A percentile compares a stretch with the other conserved stretches of the same genome.
Conservation (phyloP, 2,329 filamentous ascomycete genomes). For the Cercospora janseana region DNA sequence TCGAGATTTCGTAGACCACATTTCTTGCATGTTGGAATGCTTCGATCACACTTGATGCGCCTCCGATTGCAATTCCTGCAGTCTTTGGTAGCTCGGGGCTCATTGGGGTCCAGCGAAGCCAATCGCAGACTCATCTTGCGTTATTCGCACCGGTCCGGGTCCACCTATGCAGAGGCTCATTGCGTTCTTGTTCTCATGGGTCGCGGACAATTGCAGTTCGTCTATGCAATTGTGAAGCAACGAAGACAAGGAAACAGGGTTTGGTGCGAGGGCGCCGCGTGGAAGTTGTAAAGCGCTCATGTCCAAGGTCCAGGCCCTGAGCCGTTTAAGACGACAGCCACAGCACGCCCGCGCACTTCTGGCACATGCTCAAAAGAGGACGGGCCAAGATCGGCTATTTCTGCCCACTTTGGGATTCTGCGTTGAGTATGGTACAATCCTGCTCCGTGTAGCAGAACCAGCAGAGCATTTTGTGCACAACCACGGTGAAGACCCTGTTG, state of each 20-base stretch:
- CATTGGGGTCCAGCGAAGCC: slow-evolving; percentile 16
- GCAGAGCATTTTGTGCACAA: too few species aligned
- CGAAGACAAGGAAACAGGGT: slow-evolving; percentile 4
- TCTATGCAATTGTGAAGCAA: background rate
- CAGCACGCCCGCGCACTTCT: too few species aligned
- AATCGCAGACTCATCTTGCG: slow-evolving; percentile 16
- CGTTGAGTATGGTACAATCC: too few species aligned
- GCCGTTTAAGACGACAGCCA: too few species aligned
- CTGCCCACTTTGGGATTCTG: too few species aligned
- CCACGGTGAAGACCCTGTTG: too few species aligned
- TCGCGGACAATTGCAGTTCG: background rate
- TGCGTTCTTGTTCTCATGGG: background rate
- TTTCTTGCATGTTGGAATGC: slow-evolving; percentile 17
- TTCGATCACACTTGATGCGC: slow-evolving; percentile 16
- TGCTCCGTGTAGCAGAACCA: too few species aligned
- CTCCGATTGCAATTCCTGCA: slow-evolving; percentile 17
- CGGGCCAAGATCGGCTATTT: too few species aligned
- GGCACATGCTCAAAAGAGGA: too few species aligned
- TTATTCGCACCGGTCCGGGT: slow-evolving; percentile 1
- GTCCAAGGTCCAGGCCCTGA: too few species aligned
- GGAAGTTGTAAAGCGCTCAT: too few species aligned
- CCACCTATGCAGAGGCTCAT: background rate
- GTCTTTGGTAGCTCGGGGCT: slow-evolving; percentile 16
- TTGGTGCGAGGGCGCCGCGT: slow-evolving; percentile 3
- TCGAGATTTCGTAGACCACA: slow-evolving; percentile 14